Conservation (phyloP, 352 stramenopile species). For the Phytophthora pisi region DNA sequence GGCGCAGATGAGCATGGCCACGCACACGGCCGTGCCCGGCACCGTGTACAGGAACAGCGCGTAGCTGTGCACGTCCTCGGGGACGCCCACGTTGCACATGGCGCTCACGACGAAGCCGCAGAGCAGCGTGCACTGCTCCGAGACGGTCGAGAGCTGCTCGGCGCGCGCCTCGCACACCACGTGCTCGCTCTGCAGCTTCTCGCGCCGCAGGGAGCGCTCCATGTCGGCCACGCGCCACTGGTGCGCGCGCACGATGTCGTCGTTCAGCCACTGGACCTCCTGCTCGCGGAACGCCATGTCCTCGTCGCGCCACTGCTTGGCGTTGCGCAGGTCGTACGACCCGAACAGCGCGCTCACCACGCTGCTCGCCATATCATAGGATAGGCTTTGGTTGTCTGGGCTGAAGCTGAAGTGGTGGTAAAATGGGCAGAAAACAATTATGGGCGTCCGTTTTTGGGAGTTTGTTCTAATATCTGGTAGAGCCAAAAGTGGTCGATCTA, state of each 20-base stretch:
- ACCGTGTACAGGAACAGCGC: constrained; percentile 59
- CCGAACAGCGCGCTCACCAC: constrained; percentile 78
- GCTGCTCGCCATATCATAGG: constrained; percentile 58
- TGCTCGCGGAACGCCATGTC: constrained; percentile 70
- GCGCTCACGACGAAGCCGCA: constrained; percentile 73
- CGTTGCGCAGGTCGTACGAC: constrained; percentile 77
- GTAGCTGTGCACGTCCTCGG: constrained; percentile 25
- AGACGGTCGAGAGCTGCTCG: constrained; percentile 74
- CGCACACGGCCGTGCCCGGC: constrained; percentile 55
- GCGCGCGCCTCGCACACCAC: constrained; percentile 62
- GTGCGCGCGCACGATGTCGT: constrained; percentile 73
- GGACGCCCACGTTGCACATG: constrained; percentile 72
- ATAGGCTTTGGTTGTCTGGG: too few relatives aligned
- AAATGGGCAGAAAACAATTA: too few relatives aligned
- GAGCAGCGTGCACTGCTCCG: constrained; percentile 69
- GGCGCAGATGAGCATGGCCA: constrained; percentile 60
- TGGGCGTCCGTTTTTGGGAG: too few relatives aligned
- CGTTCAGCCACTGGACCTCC: constrained; percentile 79
- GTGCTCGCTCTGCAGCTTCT: constrained; percentile 74
- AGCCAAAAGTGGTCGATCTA: too few relatives aligned
- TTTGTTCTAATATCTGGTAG: too few relatives aligned
- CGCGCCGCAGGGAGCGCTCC: constrained; percentile 62
- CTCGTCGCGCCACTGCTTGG: constrained; percentile 80
- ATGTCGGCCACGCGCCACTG: constrained; percentile 73
- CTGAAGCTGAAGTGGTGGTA: too few relatives aligned